phyloP scores from a whole-genome alignment of 768 basidiomycete genomes.

The Melanogaster broomeanus region DNA sequence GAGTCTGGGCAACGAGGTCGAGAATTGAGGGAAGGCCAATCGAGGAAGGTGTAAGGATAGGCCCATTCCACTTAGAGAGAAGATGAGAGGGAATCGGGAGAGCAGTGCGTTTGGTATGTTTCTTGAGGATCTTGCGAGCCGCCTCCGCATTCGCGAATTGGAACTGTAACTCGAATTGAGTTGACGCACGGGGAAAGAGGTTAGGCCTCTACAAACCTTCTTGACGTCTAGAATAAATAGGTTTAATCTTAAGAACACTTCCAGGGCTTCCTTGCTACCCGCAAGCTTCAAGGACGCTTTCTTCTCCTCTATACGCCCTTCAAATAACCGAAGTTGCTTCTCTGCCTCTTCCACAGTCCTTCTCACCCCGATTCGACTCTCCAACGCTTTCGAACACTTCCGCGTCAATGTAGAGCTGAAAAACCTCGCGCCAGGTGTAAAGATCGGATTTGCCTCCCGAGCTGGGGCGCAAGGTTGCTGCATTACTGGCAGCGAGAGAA shows the following conservation, averaged over 20 bases:
- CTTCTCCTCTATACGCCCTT: conserved; percentile 53
- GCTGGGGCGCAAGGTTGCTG: conserved; percentile 41
- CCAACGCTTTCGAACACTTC: conserved; percentile 80
- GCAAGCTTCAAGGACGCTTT: conserved; percentile 54
- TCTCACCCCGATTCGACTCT: conserved; percentile 69
- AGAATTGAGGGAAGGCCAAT: conserved; percentile 31
- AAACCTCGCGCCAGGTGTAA: conserved; percentile 88
- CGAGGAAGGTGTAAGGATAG: conserved; percentile 10
- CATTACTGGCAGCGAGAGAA: conserved; percentile 23
- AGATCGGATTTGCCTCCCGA: conserved; percentile 53
- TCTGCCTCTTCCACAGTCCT: conserved; percentile 71
- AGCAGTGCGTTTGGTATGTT: conserved; percentile 88
- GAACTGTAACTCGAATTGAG: conserved; percentile 46
- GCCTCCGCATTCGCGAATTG: conserved; percentile 86
- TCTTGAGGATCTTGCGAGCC: conserved; percentile 91
- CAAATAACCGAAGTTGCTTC: conserved; percentile 61
- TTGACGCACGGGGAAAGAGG: background rate
- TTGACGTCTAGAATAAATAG: conserved; percentile 78
- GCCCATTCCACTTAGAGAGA: conserved; percentile 18
- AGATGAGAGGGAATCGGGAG: conserved; percentile 56
- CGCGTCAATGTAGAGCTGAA: conserved; percentile 81
- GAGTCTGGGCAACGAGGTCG: conserved; percentile 54
- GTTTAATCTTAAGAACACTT: conserved; percentile 76
- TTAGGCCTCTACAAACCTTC: conserved; percentile 48
- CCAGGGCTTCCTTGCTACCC: conserved; percentile 59